phyloP scores from a whole-genome alignment of 1,139 yeast genomes.

The Hyphopichia pseudoburtonii region DNA sequence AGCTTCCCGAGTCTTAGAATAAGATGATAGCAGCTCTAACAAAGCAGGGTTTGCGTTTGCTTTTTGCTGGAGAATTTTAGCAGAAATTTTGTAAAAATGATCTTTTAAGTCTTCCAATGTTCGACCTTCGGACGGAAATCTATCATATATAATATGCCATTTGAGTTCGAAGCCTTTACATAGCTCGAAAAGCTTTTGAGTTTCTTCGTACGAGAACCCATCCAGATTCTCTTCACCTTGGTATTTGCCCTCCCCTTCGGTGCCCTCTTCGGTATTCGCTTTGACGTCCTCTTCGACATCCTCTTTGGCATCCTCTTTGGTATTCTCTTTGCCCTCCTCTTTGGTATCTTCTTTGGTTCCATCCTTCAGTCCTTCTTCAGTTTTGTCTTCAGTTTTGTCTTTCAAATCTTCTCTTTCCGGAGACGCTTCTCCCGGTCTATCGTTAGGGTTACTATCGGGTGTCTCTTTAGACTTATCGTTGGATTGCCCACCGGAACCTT shows the following conservation, averaged over 20 bases:
- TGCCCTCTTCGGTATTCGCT: constrained; percentile 4
- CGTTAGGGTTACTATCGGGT: too few relatives aligned
- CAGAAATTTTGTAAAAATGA: constrained; percentile 60
- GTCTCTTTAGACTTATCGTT: too few relatives aligned
- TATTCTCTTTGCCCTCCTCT: too few relatives aligned
- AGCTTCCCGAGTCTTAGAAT: constrained; percentile 64
- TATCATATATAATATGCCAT: constrained; percentile 82
- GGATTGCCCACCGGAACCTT: too few relatives aligned
- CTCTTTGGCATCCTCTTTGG: constrained; percentile 7
- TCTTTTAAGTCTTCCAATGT: constrained; percentile 77
- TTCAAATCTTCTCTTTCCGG: constrained; percentile 7
- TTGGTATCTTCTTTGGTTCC: too few relatives aligned
- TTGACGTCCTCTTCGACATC: constrained; percentile 2
- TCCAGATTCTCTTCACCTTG: too few relatives aligned
- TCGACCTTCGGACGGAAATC: constrained; percentile 49
- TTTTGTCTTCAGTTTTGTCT: too few relatives aligned
- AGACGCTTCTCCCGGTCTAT: too few relatives aligned
- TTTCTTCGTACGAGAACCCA: constrained; percentile 78
- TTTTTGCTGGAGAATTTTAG: constrained; percentile 45
- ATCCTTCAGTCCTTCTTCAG: too few relatives aligned
- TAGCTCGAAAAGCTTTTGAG: constrained; percentile 69
- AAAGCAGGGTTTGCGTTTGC: constrained; percentile 47
- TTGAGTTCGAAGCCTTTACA: constrained; percentile 76
- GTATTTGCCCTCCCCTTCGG: constrained; percentile 6
- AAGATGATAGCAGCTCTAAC: constrained; percentile 52